Conservation (phyloP, 1,284 basidiomycete species). For the Cryptococcus sp. region DNA sequence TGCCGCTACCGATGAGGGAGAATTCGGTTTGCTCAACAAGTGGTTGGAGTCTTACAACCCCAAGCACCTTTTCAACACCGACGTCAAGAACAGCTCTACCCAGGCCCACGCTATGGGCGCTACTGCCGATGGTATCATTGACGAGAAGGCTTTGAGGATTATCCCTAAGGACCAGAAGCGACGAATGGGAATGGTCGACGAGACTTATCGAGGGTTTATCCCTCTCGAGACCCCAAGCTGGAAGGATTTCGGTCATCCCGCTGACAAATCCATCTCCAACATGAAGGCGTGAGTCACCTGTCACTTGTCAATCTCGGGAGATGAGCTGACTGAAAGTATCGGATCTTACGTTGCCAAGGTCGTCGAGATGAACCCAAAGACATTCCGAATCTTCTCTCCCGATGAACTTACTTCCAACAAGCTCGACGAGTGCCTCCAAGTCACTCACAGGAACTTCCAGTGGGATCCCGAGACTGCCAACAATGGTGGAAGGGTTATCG, state of each 20-base stretch:
- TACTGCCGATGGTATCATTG: constrained; percentile 34
- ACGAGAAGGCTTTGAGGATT: constrained; percentile 34
- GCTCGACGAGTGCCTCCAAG: constrained; percentile 68
- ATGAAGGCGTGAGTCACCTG: constrained; percentile 59
- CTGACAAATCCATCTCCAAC: constrained; percentile 60
- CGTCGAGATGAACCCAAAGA: constrained; percentile 63
- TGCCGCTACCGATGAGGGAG: constrained; percentile 60
- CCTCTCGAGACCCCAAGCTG: constrained; percentile 65
- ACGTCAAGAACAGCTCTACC: constrained; percentile 41
- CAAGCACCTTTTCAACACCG: constrained; percentile 58
- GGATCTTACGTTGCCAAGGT: constrained; percentile 48
- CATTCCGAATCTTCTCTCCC: constrained; percentile 85
- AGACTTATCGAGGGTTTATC: constrained; percentile 61
- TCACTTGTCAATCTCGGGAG: too few relatives aligned
- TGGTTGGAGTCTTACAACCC: constrained; percentile 70
- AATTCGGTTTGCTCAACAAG: constrained; percentile 59
- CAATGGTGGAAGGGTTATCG: constrained; percentile 68
- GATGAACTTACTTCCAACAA: constrained; percentile 83
- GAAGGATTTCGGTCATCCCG: constrained; percentile 55
- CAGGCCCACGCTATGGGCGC: constrained; percentile 18
- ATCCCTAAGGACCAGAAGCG: constrained; percentile 34
- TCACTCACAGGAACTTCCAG: constrained; percentile 66
- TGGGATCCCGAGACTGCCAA: constrained; percentile 59
- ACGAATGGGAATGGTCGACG: constrained; percentile 47
- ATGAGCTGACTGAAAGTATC: constrained; percentile 14